Conservation (phyloP, 495 filamentous ascomycete species). For the Penicillium psychrofluorescens region DNA sequence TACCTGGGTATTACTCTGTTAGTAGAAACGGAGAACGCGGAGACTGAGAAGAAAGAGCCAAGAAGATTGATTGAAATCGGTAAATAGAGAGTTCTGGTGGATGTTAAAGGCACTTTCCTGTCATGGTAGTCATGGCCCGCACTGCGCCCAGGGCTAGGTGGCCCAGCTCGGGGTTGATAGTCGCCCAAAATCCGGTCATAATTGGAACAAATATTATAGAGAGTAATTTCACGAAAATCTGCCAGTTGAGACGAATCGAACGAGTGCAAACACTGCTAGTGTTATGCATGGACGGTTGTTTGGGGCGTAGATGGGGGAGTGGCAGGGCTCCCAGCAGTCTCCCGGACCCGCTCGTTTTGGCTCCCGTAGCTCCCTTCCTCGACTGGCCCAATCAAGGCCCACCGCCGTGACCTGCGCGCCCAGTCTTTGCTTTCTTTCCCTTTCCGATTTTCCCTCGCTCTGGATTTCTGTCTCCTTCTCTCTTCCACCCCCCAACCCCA, state of each 20-base stretch:
- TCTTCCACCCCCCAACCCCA: constrained; percentile 15
- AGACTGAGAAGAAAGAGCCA: too few species aligned
- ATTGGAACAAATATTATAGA: too few species aligned
- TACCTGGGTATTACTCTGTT: too few species aligned
- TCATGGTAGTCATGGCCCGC: too few species aligned
- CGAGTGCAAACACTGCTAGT: constrained; percentile 29
- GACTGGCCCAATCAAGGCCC: constrained; percentile 35
- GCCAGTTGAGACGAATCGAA: constrained; percentile 28
- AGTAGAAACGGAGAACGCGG: too few species aligned
- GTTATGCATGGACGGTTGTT: constrained; percentile 6
- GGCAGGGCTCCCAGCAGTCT: constrained; percentile 9
- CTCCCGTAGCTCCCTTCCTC: constrained; percentile 29
- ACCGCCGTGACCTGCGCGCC: constrained; percentile 18
- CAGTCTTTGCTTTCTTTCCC: constrained; percentile 38
- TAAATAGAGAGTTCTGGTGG: too few species aligned
- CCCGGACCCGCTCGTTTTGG: constrained; percentile 8
- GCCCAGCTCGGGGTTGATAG: constrained; percentile 7
- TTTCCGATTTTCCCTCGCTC: constrained; percentile 20
- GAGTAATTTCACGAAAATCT: constrained; percentile 6
- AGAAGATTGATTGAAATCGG: too few species aligned
- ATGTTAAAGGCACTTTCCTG: too few species aligned
- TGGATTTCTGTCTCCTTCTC: constrained; percentile 23
- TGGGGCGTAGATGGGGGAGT: constrained; percentile 4
- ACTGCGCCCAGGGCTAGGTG: too few species aligned
- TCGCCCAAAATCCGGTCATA: not conserved